Base-by-base conservation (phyloP, 1,284 basidiomycete species). In the Ceratobasidium sp. region DNA sequence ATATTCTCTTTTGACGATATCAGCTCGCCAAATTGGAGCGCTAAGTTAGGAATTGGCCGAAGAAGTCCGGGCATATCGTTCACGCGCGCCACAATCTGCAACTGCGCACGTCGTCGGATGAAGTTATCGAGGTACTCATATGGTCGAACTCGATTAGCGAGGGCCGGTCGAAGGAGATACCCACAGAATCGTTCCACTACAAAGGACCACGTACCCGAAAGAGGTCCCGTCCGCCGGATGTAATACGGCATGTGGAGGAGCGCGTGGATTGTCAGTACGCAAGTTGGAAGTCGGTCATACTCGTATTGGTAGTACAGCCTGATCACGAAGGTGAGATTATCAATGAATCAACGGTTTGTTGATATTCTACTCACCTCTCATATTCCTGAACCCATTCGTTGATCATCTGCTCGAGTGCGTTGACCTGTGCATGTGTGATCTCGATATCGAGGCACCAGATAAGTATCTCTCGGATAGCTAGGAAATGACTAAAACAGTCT, bases 201-300 rank as follows among this genome's bases (percentile, higher is more conserved):
- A 74, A 84, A 86, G 0, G 84, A 83, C 85, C 84, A 86, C 54
- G 83, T 83, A 9, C 78, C 78, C 84, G 84, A 85, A 1, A 84
- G 83, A 1, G 83, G 84, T 0, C 79, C 72, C 4, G 74, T 76
- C 0, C n/a, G 1, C 11, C 64, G 46, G 29, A 80, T 79, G 4
- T 75, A 73, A 3, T 77, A 27, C 0, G 78, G 68, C 2, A 80
- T 27, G 68, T 80, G 79, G 1, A 80, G 51, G 4, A 80, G 31
- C 0, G 74, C 77, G 41, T 80, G 79, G 8, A 78, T 73, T 0
- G 80, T 77, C 0, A 79, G 43, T 0, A 75, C 76, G 22, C 80
- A 80, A 0, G 75, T 46, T 0, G 77, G 62, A 0, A 80, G 54
- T 1, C 51, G 59, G 5, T 77, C 63, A 0, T 2, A 7, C 14